Percentiles rank a stretch among this genome's conserved stretches.
Conservation (phyloP, 352 stramenopile genomes). For the Phytophthora palmivora region DNA sequence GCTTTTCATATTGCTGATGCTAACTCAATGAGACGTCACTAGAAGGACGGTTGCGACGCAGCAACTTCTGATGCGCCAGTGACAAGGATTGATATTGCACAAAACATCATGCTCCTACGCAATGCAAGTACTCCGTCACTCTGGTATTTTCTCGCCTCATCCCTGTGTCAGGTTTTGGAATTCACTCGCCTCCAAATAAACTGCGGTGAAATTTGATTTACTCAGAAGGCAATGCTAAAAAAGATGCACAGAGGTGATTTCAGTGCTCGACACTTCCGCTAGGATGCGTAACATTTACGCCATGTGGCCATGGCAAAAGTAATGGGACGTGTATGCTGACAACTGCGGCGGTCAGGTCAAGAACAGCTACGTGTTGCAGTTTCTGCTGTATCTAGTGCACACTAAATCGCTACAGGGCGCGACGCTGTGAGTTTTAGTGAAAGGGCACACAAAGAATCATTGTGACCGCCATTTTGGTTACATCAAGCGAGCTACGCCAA, state of each 20-base stretch:
- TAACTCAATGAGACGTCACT: no score
- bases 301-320: no score
- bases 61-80: no score
- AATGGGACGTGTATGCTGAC: constrained; percentile 19
- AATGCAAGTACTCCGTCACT: constrained; percentile 9
- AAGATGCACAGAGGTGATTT: constrained; percentile 23
- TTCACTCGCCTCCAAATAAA: constrained; percentile 1
- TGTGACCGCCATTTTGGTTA: no score
- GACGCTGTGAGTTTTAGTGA: constrained; percentile 7
- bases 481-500: no score
- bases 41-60: no score
- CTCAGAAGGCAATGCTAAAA: constrained; percentile 14
- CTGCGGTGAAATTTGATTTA: constrained; percentile 21
- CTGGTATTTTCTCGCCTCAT: constrained; percentile 26
- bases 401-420: no score
- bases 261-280: constrained; percentile 14
- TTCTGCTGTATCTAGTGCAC: constrained; percentile 9
- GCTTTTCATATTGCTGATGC: no score
- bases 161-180: no score
- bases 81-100: no score
- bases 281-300: constrained; percentile 9
- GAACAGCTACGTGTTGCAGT: constrained; percentile 27
- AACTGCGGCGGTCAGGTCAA: constrained; percentile 27
- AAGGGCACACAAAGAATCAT: constrained; percentile 20
- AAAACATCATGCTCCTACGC: no score